A percentile compares a stretch with the other conserved stretches of the same genome.
phyloP scores from a whole-genome alignment of 441 rosid species.

The Capsella rubella region DNA sequence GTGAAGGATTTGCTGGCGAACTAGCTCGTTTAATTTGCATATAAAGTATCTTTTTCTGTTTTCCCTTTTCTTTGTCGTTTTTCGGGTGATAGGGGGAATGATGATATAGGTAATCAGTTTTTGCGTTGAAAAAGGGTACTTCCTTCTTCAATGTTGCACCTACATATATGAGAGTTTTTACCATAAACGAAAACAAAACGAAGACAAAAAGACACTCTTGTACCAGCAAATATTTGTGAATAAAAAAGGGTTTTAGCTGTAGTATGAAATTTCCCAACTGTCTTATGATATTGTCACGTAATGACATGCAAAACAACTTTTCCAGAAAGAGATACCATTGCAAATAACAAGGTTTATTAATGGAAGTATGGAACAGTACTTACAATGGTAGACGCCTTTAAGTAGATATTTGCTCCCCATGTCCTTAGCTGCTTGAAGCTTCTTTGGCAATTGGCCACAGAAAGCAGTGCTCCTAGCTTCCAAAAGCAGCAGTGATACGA shows the following conservation, averaged over 20 bases:
- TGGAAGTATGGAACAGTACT: background rate
- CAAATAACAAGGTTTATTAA: background rate
- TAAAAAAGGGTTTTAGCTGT: constrained; percentile 12
- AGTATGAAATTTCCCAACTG: constrained; percentile 19
- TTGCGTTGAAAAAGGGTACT: constrained; percentile 22
- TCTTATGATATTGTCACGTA: background rate
- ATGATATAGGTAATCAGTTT: constrained; percentile 9
- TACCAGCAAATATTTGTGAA: constrained; percentile 23
- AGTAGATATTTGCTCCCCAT: background rate
- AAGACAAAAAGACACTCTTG: constrained; percentile 5
- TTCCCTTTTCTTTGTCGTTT: constrained; percentile 17
- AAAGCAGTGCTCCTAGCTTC: background rate
- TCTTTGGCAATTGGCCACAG: too few species aligned
- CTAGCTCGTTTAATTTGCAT: constrained; percentile 18
- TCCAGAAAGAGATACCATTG: background rate
- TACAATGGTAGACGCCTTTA: background rate
- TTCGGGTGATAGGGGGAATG: background rate
- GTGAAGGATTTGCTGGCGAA: constrained; percentile 38
- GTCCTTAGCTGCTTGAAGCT: background rate
- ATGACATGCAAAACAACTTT: background rate
- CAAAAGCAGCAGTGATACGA: background rate
- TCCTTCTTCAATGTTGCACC: constrained; percentile 31
- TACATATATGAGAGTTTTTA: background rate
- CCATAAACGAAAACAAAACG: constrained; percentile 1
- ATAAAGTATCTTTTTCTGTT: background rate